phyloP scores from a whole-genome alignment of 78 protist genomes.

The Cavenderia fasciculata region DNA sequence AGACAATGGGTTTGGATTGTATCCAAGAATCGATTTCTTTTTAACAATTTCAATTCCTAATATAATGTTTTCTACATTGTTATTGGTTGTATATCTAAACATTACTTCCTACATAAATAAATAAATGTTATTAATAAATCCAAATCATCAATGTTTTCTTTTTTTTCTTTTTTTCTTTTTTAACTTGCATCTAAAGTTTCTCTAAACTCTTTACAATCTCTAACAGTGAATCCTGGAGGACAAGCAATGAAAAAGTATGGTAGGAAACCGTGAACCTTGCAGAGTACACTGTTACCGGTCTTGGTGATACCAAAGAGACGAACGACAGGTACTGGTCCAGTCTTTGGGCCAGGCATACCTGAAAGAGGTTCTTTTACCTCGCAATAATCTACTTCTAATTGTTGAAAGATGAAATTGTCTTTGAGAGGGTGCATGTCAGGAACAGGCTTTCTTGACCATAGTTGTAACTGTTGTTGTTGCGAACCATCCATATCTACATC shows the following conservation, averaged over 20 bases:
- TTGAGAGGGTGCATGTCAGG: not conserved
- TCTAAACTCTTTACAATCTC: slow-evolving; percentile 41
- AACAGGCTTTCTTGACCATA: slow-evolving; percentile 57
- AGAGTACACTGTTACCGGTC: slow-evolving; percentile 93
- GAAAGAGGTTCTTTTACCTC: slow-evolving; percentile 67
- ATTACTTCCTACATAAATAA: slow-evolving; percentile 9
- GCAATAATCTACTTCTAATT: slow-evolving; percentile 65
- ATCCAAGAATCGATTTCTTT: slow-evolving; percentile 79
- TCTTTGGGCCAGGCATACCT: slow-evolving; percentile 85
- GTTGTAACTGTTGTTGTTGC: slow-evolving; percentile 5
- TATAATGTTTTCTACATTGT: slow-evolving; percentile 31
- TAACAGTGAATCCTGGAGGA: slow-evolving; percentile 77
- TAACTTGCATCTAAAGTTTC: slow-evolving; percentile 60
- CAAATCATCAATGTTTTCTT: not conserved
- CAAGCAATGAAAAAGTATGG: slow-evolving; percentile 97
- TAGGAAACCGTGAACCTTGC: slow-evolving; percentile 96
- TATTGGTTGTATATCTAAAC: not conserved
- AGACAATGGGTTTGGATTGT: slow-evolving; percentile 36
- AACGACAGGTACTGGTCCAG: slow-evolving; percentile 86
- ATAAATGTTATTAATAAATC: not conserved
- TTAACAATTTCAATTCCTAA: slow-evolving; percentile 62
- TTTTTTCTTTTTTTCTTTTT: not conserved
- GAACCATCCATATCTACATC: slow-evolving; percentile 3
- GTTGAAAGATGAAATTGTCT: slow-evolving; percentile 32
- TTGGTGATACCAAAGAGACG: slow-evolving; percentile 97